Conservation (phyloP, 768 basidiomycete genomes). For the Cantharellus cinnabarinus region DNA sequence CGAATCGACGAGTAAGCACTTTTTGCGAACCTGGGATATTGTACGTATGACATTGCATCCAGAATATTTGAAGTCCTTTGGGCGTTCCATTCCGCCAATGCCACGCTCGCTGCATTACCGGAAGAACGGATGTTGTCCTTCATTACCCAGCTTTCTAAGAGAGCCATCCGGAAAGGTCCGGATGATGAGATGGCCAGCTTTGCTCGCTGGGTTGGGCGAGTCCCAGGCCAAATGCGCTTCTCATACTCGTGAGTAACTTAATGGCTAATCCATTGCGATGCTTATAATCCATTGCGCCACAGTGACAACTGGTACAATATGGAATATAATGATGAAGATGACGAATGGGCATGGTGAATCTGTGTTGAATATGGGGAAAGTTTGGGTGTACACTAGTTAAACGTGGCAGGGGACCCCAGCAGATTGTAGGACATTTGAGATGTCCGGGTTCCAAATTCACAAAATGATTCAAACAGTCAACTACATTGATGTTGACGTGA, state of each 20-base stretch:
- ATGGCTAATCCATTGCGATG: too few species aligned
- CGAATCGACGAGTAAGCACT: slow-evolving; percentile 1
- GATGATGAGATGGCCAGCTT: background rate
- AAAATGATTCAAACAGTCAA: too few species aligned
- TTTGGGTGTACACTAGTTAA: too few species aligned
- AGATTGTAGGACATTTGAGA: too few species aligned
- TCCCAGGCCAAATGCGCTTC: background rate
- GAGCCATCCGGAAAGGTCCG: background rate
- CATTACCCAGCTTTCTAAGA: background rate
- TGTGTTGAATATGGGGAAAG: too few species aligned
- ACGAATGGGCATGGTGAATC: too few species aligned
- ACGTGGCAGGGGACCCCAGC: too few species aligned
- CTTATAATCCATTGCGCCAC: too few species aligned
- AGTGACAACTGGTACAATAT: too few species aligned
- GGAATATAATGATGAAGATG: too few species aligned
- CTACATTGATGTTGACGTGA: too few species aligned
- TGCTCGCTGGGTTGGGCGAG: background rate
- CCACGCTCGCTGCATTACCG: background rate
- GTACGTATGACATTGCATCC: background rate
- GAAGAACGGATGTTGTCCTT: background rate
- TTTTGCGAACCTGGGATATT: background rate
- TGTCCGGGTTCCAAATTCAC: too few species aligned
- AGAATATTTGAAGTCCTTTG: slow-evolving; percentile 1
- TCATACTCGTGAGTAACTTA: background rate
- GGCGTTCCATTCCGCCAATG: background rate